A percentile compares a stretch with the other conserved stretches of the same genome.
Evolutionary conservation across 2,329 filamentous ascomycete species (phyloP).

Genomic region (Fonsecaea pedrosoi): DNA sequence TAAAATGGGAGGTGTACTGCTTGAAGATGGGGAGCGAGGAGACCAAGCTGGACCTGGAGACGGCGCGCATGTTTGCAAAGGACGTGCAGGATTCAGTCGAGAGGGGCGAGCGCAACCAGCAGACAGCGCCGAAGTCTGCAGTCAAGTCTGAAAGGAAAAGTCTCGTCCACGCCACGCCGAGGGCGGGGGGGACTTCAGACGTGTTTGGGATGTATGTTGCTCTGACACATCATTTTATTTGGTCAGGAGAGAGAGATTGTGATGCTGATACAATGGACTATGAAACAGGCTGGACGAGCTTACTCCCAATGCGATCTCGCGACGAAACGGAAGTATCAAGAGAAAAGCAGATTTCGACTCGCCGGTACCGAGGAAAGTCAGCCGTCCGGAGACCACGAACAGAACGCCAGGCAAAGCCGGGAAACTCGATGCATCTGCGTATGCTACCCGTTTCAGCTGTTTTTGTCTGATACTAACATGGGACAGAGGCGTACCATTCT

Average conservation of each 20-base stretch:
- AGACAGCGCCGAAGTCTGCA: constrained; percentile 56
- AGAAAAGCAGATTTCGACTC: constrained; percentile 60
- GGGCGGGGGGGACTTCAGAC: constrained; percentile 66
- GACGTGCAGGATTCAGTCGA: constrained; percentile 85
- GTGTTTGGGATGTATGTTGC: constrained; percentile 76
- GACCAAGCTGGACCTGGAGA: constrained; percentile 72
- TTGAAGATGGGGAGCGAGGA: constrained; percentile 90
- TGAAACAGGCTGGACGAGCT: constrained; percentile 67
- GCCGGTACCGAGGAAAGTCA: constrained; percentile 51
- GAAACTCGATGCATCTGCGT: constrained; percentile 26
- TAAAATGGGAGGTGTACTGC: constrained; percentile 99
- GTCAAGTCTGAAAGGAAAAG: constrained; percentile 69
- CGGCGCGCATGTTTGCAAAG: constrained; percentile 79
- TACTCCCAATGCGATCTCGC: constrained; percentile 66
- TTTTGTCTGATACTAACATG: background rate
- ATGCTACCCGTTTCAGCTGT: constrained; percentile 1
- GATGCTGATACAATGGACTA: constrained; percentile 23
- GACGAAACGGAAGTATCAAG: constrained; percentile 56
- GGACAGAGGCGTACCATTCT: constrained; percentile 69
- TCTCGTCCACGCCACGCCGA: constrained; percentile 64
- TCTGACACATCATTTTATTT: background rate
- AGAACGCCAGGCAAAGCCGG: constrained; percentile 24
- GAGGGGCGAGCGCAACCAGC: constrained; percentile 72
- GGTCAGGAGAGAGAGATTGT: background rate
- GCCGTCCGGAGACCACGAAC: constrained; percentile 51